A percentile compares a stretch with the other conserved stretches of the same genome.
phyloP scores from a whole-genome alignment of 2,329 filamentous ascomycete species.

The Penicillium sp. region DNA sequence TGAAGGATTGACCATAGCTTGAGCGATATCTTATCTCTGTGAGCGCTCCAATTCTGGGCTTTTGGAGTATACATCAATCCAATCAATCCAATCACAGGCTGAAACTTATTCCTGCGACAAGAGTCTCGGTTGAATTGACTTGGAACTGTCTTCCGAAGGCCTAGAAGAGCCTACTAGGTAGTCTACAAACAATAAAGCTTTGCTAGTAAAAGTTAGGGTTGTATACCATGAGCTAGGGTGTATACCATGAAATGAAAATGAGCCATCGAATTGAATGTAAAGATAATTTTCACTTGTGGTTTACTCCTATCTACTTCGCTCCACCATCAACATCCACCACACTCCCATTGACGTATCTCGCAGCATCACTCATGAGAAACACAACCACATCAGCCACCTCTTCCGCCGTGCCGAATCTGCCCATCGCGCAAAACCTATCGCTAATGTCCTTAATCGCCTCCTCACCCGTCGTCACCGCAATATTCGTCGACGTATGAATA shows the following conservation, averaged over 20 bases:
- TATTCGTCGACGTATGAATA: not conserved
- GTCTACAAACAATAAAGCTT: not conserved
- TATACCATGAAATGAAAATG: not conserved
- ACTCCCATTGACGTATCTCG: not conserved
- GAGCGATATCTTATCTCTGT: not conserved
- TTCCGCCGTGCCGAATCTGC: not conserved
- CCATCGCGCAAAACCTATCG: not conserved
- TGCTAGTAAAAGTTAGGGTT: not conserved
- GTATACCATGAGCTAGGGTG: not conserved
- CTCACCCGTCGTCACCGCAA: not conserved
- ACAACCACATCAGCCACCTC: not conserved
- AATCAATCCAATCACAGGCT: too few species aligned
- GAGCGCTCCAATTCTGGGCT: not conserved
- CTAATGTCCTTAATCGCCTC: not conserved
- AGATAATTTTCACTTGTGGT: not conserved
- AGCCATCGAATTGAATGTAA: not conserved
- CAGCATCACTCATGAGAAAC: not conserved
- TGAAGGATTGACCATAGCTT: not conserved
- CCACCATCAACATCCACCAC: not conserved
- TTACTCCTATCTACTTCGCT: not conserved
- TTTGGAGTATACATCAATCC: not conserved
- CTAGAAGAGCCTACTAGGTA: not conserved
- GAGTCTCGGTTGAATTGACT: not conserved
- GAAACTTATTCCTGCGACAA: not conserved
- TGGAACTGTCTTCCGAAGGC: not conserved